Percentiles rank a stretch among this genome's conserved stretches.
Conservation (phyloP, 495 filamentous ascomycete genomes). For the Talaromyces stipitatus region DNA sequence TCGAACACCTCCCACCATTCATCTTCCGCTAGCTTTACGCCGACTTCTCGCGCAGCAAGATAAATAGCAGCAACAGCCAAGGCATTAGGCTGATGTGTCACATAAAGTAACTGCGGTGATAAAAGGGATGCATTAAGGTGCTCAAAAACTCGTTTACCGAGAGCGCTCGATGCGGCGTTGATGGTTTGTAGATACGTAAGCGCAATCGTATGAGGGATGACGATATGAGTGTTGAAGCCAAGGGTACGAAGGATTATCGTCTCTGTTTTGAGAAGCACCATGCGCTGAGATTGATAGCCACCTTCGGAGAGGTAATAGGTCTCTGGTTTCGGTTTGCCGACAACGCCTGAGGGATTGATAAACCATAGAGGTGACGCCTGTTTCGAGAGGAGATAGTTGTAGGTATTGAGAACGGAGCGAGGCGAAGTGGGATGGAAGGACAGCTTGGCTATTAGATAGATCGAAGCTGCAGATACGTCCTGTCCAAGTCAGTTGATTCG, state of each 20-base stretch:
- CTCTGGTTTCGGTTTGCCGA: constrained; percentile 38
- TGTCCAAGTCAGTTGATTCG: constrained; percentile 20
- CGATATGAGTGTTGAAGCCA: constrained; percentile 75
- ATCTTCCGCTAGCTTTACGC: constrained; percentile 64
- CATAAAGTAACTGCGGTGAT: constrained; percentile 80
- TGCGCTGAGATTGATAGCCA: constrained; percentile 53
- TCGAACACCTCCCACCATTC: constrained; percentile 99
- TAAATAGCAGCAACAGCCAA: constrained; percentile 88
- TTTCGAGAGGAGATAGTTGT: constrained; percentile 67
- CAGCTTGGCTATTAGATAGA: constrained; percentile 82
- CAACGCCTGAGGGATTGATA: constrained; percentile 23
- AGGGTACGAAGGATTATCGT: constrained; percentile 65
- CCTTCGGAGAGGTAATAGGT: constrained; percentile 69
- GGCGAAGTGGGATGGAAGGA: constrained; percentile 68
- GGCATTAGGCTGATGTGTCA: constrained; percentile 82
- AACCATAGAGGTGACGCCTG: constrained; percentile 54
- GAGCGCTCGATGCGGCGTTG: constrained; percentile 41
- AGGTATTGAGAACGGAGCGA: constrained; percentile 75
- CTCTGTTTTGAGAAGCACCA: constrained; percentile 61
- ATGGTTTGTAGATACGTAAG: constrained; percentile 91
- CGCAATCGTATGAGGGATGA: constrained; percentile 78
- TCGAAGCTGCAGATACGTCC: constrained; percentile 71
- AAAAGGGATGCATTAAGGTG: constrained; percentile 79
- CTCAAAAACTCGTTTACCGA: constrained; percentile 58
- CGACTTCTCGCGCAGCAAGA: constrained; percentile 71